phyloP scores from a whole-genome alignment of 345 rosid genomes.

The Noccaea caerulescens region DNA sequence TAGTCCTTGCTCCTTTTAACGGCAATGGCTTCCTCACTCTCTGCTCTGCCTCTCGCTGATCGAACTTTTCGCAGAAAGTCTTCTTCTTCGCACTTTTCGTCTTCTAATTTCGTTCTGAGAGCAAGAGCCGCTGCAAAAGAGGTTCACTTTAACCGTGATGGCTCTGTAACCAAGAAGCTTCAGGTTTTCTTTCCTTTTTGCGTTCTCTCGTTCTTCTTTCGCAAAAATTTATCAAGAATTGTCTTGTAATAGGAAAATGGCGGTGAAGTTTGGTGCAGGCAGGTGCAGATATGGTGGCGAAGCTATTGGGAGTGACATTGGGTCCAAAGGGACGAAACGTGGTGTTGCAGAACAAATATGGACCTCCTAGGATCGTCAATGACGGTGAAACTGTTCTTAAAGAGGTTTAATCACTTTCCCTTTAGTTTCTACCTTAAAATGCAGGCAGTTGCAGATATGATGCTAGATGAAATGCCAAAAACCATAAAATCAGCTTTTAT shows the following conservation, averaged over 20 bases:
- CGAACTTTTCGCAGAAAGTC: constrained; percentile 37
- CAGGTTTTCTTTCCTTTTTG: constrained; percentile 52
- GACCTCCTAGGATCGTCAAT: constrained; percentile 93
- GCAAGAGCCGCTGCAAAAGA: constrained; percentile 72
- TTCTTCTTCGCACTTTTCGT: constrained; percentile 29
- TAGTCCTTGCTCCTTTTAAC: constrained; percentile 20
- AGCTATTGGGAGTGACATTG: constrained; percentile 84
- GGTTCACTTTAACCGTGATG: constrained; percentile 82
- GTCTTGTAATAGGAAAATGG: constrained; percentile 23
- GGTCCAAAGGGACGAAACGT: constrained; percentile 98
- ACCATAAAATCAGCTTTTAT: constrained; percentile 1
- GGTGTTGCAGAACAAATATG: constrained; percentile 87
- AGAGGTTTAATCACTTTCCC: constrained; percentile 50
- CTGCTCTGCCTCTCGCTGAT: constrained; percentile 56
- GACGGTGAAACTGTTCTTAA: constrained; percentile 96
- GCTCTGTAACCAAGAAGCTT: constrained; percentile 80
- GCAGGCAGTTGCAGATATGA: neutral
- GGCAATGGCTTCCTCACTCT: constrained; percentile 61
- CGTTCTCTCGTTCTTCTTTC: neutral
- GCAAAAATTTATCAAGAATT: neutral
- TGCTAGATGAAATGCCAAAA: constrained; percentile 19
- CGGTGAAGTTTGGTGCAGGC: constrained; percentile 55
- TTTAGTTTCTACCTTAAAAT: neutral
- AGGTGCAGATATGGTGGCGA: constrained; percentile 83
- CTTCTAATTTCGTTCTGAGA: constrained; percentile 23